Base-by-base conservation (phyloP, 768 basidiomycete species). In the Amanita exitialis region DNA sequence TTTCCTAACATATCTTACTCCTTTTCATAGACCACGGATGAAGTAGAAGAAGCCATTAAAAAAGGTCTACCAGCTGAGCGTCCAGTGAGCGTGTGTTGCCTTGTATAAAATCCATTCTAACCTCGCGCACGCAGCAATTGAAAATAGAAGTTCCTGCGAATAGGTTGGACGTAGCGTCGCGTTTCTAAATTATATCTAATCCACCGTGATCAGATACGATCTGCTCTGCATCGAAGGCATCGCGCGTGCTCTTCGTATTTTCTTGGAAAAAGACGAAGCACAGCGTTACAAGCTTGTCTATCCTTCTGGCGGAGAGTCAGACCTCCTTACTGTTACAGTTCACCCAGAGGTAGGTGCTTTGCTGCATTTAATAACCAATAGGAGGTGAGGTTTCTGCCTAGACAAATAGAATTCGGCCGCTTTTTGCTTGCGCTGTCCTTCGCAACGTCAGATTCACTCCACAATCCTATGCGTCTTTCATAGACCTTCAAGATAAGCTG, bases 71-170 rank as follows among this genome's bases (percentile, higher is more conserved):
- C 90, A 44, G 78, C 87, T 27, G 90, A 89, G 61, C 82, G 86
- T 58, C 89, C 90, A 15, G 90, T 91, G 60, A 60, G 77, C 63
- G 16, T 28, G 25, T 39, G 47, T 38, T 23, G 36, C 36, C 39
- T 21, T 43, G 21, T 34, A 44, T 46, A 35, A n/a, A 8, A 32
- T 15, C n/a, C 20, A 44, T 50, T 47, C 44, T 52, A 28, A 51
- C 27, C 52, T 56, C 21, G 37, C 37, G 15, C 25, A 28, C 48
- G 2, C 44, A 97, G 84, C 91, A 96, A 89, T 73, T 99, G 59
- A 99, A 98, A 77, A 96, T 99, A 59, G 96, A 99, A 67, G 79
- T 97, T 39, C 94, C 96, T 41, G 96, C 96, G n/a, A 99, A 99
- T 66, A 83, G 93, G 92, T 80, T 51, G 38, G 41, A 32, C 36